phyloP scores from a whole-genome alignment of 1,139 yeast genomes.

The Magnusiomyces fungicola region DNA sequence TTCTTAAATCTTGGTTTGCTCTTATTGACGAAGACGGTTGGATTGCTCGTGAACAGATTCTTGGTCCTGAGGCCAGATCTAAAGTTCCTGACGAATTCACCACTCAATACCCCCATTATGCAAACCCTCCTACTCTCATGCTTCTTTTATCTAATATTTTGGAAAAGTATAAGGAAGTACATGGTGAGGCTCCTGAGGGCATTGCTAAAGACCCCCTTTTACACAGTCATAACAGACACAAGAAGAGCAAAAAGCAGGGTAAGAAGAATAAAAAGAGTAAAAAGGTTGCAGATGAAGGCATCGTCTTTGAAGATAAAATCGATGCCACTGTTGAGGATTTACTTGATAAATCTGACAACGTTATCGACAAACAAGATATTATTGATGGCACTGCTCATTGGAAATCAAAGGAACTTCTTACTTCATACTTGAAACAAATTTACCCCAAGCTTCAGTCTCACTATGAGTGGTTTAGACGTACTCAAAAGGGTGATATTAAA shows the following conservation, averaged over 20 bases:
- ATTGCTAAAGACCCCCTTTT: not conserved
- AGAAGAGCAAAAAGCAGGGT: not conserved
- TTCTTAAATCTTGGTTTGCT: slow-evolving; percentile 80
- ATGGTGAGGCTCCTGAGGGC: slow-evolving; percentile 7
- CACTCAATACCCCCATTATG: slow-evolving; percentile 82
- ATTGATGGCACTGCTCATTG: slow-evolving; percentile 43
- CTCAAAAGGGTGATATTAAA: slow-evolving; percentile 71
- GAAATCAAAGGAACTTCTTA: slow-evolving; percentile 53
- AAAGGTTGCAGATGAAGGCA: too few species aligned
- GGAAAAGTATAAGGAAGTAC: slow-evolving; percentile 36
- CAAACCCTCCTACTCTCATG: slow-evolving; percentile 93
- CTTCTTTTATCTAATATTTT: slow-evolving; percentile 66
- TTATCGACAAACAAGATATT: not conserved
- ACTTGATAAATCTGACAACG: not conserved
- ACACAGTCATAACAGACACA: slow-evolving; percentile 7
- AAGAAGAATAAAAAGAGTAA: not conserved
- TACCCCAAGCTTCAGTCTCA: slow-evolving; percentile 75
- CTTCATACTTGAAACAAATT: slow-evolving; percentile 53
- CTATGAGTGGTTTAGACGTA: slow-evolving; percentile 75
- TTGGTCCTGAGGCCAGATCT: slow-evolving; percentile 85
- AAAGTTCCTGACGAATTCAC: slow-evolving; percentile 83
- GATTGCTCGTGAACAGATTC: slow-evolving; percentile 93
- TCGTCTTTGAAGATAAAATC: slow-evolving; percentile 7
- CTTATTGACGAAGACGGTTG: slow-evolving; percentile 87
- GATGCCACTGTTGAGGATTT: slow-evolving; percentile 1